phyloP scores from a whole-genome alignment of 371 early-diverging fungal genomes.

The Rhizopus stolonifer region DNA sequence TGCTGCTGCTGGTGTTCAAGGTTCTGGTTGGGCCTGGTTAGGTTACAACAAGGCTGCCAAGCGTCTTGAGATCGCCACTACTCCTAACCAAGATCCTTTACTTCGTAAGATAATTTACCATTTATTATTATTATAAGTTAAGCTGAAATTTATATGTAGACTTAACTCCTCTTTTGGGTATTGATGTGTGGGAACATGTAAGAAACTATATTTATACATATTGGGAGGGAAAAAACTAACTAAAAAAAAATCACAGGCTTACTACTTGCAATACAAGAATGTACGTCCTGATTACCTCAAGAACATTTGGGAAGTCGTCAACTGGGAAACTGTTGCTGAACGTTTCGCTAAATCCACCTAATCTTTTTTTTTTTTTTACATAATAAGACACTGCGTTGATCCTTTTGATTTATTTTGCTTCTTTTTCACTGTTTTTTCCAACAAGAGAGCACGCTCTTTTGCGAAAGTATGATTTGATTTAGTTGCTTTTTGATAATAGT shows the following conservation, averaged over 20 bases:
- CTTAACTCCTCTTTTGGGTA: conserved; percentile 84
- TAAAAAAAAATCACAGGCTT: conserved; percentile 58
- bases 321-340: conserved; percentile 94
- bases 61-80: conserved; percentile 84
- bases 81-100: conserved; percentile 94
- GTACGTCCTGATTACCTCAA: conserved; percentile 94
- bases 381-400: neutral
- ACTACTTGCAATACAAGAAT: conserved; percentile 98
- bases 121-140: neutral
- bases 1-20: conserved; percentile 88
- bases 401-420: neutral
- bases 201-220: neutral
- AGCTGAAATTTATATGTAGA: conserved; percentile 28
- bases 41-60: conserved; percentile 82
- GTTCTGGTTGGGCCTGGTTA: conserved; percentile 98
- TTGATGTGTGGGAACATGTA: conserved; percentile 98
- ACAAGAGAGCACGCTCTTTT: conserved; percentile 3
- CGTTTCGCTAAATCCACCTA: conserved; percentile 68
- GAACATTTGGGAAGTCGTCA: conserved; percentile 94
- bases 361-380: conserved; percentile 1
- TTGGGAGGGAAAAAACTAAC: neutral
- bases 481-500: conserved; percentile 34
- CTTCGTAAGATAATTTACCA: conserved; percentile 19
- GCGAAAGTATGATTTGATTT: conserved; percentile 31
- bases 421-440: conserved; percentile 15